Base-by-base conservation (phyloP, 768 basidiomycete species). In the Amanita polypyramis region DNA sequence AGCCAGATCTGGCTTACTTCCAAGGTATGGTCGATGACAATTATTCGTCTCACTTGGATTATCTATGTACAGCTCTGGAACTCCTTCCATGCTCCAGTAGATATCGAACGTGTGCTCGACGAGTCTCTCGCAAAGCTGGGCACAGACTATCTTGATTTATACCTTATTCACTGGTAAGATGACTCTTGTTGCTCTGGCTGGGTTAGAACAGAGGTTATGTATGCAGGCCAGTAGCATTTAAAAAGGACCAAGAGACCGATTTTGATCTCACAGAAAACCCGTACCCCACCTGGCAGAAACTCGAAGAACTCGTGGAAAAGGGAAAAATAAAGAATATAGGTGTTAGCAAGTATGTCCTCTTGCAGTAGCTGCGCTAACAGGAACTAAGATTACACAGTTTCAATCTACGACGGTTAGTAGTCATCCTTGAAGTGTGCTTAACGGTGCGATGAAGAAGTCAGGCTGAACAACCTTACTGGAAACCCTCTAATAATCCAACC, bases 261-360 rank as follows among this genome's bases (percentile, higher is more conserved):
- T 61, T 70, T 35, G 70, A 71, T 4, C 75, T 88, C 4, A 82
- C 82, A 4, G 76, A 74, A 19, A 70, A 88, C 56, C 78, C 85
- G 1, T 82, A 84, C 56, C 80, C 80, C 14, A 88, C 86, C 0
- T 90, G 87, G 87, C 68, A 81, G 59, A 86, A 79, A 52, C 76
- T 90, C 41, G 87, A 90, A 58, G 76, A 83, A 61, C 65, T 86
- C 64, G 82, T 87, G 2, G 76, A 77, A 53, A 81, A 79, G 55
- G 88, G 88, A 19, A 84, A 88, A 60, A 65, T 85, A 36, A 74
- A 74, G 59, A 83, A 87, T 55, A 91, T 91, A 46, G 89, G 89
- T 36, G 69, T 91, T 36, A 85, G 83, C 82, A 92, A 92, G 82
- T 82, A 50, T 45, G 62, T 50, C 20, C 17, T 21, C n/a, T 40